These are phyloP conservation scores for Bonia amplexicaulis DNA, from an alignment of 176 grass and related monocot species.

Conservation along the genomic window DNA sequence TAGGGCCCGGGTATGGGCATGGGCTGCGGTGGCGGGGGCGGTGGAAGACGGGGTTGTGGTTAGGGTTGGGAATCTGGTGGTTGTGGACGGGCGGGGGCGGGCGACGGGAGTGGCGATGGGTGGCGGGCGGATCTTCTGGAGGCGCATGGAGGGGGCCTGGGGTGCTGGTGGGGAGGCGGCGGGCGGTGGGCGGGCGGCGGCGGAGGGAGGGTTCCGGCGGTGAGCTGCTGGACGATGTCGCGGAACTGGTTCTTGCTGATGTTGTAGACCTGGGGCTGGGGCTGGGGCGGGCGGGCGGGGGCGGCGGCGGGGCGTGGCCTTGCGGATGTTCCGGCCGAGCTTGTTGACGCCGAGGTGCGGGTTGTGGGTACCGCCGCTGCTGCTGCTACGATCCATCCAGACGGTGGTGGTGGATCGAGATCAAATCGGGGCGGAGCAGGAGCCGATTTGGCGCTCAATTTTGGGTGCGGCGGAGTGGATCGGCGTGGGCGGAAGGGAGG, in stretches of 20 bases:
- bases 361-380: constrained; percentile 23
- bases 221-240: constrained; percentile 96
- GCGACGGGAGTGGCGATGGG: constrained; percentile 60
- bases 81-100: constrained; percentile 44
- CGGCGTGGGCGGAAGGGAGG: too few species aligned
- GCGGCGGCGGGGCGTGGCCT: constrained; percentile 45
- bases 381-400: constrained; percentile 68
- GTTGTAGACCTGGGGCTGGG: constrained; percentile 98
- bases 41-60: constrained; percentile 33
- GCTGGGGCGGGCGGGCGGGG: constrained; percentile 47
- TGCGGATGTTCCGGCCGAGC: constrained; percentile 82
- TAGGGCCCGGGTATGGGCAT: constrained; percentile 14
- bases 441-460: not conserved
- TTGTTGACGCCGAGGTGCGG: constrained; percentile 77
- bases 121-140: constrained; percentile 77
- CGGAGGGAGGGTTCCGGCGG: constrained; percentile 68
- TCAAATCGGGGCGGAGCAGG: not conserved
- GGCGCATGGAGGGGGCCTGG: constrained; percentile 60
- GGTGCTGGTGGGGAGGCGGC: constrained; percentile 33
- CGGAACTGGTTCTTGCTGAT: constrained; percentile 99
- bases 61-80: constrained; percentile 39
- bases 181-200: constrained; percentile 34
- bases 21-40: constrained; percentile 32
- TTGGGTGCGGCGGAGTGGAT: not conserved
- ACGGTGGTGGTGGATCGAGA: not conserved